A percentile compares a stretch with the other conserved stretches of the same genome.
These are phyloP conservation scores for Fusarium proliferatum DNA, from an alignment of 2,329 filamentous ascomycete genomes.

Conservation along the genomic window DNA sequence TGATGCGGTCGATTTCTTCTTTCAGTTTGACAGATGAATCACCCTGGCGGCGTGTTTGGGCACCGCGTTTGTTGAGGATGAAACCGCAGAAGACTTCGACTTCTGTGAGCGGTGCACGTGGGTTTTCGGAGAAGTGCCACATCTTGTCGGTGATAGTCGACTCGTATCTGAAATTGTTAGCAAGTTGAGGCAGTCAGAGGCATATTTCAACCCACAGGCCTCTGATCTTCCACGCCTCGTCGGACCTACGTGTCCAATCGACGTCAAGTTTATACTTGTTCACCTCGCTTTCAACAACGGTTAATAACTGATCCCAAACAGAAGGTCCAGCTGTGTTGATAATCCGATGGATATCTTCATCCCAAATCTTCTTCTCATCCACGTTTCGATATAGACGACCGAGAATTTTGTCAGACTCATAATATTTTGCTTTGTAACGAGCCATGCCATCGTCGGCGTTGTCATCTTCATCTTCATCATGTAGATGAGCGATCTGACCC, in stretches of 20 bases:
- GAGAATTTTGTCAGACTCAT: slow-evolving; percentile 74
- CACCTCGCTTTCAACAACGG: slow-evolving; percentile 36
- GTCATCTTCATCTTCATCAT: slow-evolving; percentile 50
- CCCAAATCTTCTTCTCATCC: slow-evolving; percentile 76
- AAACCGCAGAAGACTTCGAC: slow-evolving; percentile 66
- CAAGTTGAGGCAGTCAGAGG: slow-evolving; percentile 36
- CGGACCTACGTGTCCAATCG: slow-evolving; percentile 49
- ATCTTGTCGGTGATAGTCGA: slow-evolving; percentile 55
- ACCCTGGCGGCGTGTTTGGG: slow-evolving; percentile 62
- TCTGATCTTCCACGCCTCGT: slow-evolving; percentile 58
- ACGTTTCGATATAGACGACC: slow-evolving; percentile 78
- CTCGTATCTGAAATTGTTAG: slow-evolving; percentile 57
- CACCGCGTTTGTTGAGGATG: slow-evolving; percentile 63
- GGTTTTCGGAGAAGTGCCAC: slow-evolving; percentile 57
- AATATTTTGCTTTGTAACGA: slow-evolving; percentile 64
- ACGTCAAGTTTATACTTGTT: slow-evolving; percentile 37
- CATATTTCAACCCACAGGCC: slow-evolving; percentile 57
- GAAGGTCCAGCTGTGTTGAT: slow-evolving; percentile 45
- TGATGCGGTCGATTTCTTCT: slow-evolving; percentile 62
- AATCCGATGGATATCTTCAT: slow-evolving; percentile 56
- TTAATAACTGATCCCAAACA: slow-evolving; percentile 59
- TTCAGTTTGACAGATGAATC: slow-evolving; percentile 63
- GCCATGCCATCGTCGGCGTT: slow-evolving; percentile 57
- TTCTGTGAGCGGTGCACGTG: slow-evolving; percentile 57
- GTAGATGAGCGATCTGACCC: slow-evolving; percentile 50